Evolutionary conservation across 2,329 filamentous ascomycete species (phyloP), one percentile per base, ranked within the genome.

Genomic region (Ceratocystis smalleyi): DNA sequence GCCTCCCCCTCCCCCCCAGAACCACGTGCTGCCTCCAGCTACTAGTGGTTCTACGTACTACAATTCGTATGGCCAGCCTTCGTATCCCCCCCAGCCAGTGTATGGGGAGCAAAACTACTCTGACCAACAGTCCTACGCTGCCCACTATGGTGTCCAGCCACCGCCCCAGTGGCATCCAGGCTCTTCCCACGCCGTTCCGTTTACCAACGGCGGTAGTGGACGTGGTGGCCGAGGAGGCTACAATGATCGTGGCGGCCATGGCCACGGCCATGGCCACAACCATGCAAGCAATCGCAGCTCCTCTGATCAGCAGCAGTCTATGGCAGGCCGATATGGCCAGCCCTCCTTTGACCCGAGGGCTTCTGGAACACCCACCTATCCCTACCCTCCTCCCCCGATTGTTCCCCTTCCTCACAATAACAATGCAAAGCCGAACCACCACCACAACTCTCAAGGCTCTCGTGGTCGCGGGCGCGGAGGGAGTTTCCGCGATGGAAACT

Each of bases 61-160:
- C 60, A 62, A 55, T n/a, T 51, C 65, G 4, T 66, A 66, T 55
- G 61, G 45, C 40, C 65, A 66, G 47, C 65, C 75, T 27, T 75
- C 77, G 63, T 76, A 76, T 66, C 69, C 74, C 12, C 78, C 78
- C 67, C 77, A 77, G 62, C 73, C 77, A 45, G 72, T 75, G 15
- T 80, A 80, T 67, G 72, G 72, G 12, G 71, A 75, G 54, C 75
- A 75, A 63, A 72, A 72, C 51, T 76, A 76, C 51, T 67, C 68
- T n/a, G 69, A 71, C 57, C 71, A 64, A 32, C 32, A 43, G 43
- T n/a, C 60, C 43, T 76, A 76, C 45, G 67, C 68, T 10, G 70
- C 71, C 43, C 71, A 73, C 3, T 77, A 77, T 67, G 73, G 72
- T 61, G 70, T 70, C 8, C 73, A 73, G 49, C 71, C 74, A 54